phyloP scores from a whole-genome alignment of 345 rosid genomes.

The Syzygium oleosum region DNA sequence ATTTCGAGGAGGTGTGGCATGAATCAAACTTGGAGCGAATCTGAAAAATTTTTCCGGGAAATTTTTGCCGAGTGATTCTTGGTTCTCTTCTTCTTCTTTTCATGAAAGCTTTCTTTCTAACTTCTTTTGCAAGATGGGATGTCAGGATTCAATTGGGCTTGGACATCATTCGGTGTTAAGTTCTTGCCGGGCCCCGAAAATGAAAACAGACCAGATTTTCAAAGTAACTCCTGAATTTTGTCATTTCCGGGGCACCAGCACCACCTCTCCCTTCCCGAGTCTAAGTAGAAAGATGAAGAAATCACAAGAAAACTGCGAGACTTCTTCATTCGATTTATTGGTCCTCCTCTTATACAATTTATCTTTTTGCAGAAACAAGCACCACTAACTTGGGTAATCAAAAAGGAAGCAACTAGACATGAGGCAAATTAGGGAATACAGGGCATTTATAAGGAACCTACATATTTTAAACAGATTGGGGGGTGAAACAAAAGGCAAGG shows the following conservation, averaged over 20 bases:
- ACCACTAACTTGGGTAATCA: not conserved
- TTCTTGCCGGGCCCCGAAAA: not conserved
- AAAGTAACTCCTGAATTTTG: not conserved
- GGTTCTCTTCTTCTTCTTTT: not conserved
- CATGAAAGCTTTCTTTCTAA: not conserved
- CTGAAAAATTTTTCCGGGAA: not conserved
- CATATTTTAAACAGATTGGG: not conserved
- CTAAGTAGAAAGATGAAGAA: not conserved
- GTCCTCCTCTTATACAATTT: not conserved
- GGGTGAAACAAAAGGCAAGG: not conserved
- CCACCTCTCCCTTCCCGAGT: not conserved
- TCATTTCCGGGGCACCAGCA: not conserved
- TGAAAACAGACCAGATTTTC: not conserved
- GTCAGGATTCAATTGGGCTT: not conserved
- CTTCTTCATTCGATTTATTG: not conserved
- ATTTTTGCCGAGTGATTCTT: not conserved
- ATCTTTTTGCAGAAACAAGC: not conserved
- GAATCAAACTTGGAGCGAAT: not conserved
- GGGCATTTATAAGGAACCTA: not conserved
- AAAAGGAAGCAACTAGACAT: not conserved
- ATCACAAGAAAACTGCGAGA: not conserved
- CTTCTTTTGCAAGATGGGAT: not conserved
- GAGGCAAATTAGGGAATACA: not conserved
- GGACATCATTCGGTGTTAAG: not conserved
- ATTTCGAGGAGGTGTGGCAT: not conserved